Evolutionary conservation across 2,329 filamentous ascomycete species (phyloP), one percentile per base, ranked within the genome.

Genomic region (Lachnellula occidentalis): DNA sequence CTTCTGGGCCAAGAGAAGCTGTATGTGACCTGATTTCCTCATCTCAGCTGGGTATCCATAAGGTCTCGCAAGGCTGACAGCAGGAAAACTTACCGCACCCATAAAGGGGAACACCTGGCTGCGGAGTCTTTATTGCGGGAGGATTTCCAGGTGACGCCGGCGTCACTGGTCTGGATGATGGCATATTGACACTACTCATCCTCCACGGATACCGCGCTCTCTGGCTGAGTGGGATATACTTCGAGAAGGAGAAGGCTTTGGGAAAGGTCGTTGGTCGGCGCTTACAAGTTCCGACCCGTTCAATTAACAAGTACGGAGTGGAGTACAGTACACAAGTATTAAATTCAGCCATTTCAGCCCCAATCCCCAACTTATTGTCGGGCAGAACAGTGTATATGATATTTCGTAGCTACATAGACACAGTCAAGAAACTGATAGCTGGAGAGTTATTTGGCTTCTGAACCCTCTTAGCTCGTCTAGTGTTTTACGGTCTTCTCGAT

Each of bases 11-110:
- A 90, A 76, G 56, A 91, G 79, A 22, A 78, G 75, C 68, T 88
- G 84, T 48, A 89, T 79, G 70, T 92, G 88, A 69, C 89, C 88
- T 91, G 65, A 12, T 37, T 50, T 21, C 51, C 54, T 51, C 41
- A 54, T 50, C 37, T 52, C 43, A 53, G 56, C 47, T 56, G 54
- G 55, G 48, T 34, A 17, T 24, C n/a, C 21, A 15, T 15, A 2
- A 17, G 21, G 21, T 17, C 42, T 48, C 55, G 17, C 53, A 48
- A 61, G 55, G 49, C 51, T 59, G 51, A 60, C 42, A 49, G 37
- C 42, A 39, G 24, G 41, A 47, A 53, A 49, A 34, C 81, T 66
- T 73, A 86, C 83, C 81, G 70, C 83, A 86, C 56, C 83, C 83
- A 64, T 80, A 86, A 63, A 83, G 72, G 45, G 83, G 82, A 51